A percentile compares a stretch with the other conserved stretches of the same genome.
These are phyloP conservation scores for Claviceps sorghi DNA, from an alignment of 2,329 filamentous ascomycete genomes.

Conservation along the genomic window DNA sequence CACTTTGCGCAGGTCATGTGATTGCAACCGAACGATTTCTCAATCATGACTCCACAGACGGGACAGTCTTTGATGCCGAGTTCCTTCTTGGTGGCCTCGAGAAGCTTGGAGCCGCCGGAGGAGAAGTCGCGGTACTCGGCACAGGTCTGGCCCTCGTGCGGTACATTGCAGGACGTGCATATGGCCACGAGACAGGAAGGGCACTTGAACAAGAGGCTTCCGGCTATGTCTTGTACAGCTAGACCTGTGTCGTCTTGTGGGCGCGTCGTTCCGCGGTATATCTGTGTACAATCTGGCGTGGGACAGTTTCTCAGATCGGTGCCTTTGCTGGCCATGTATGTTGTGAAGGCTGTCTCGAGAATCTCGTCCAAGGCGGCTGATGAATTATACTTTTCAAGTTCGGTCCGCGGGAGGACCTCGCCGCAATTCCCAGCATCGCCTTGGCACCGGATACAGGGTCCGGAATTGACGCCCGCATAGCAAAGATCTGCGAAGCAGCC, in stretches of 20 bases:
- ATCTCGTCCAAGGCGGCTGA: slow-evolving; percentile 20
- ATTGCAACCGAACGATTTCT: slow-evolving; percentile 31
- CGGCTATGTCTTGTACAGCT: not conserved
- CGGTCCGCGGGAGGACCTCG: slow-evolving; percentile 9
- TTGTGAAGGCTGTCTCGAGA: slow-evolving; percentile 21
- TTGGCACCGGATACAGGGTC: slow-evolving; percentile 12
- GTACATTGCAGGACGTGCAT: slow-evolving; percentile 21
- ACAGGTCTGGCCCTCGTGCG: slow-evolving; percentile 21
- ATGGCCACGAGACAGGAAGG: slow-evolving; percentile 19
- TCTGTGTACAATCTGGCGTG: slow-evolving; percentile 26
- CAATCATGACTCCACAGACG: slow-evolving; percentile 23
- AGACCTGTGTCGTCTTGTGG: not conserved
- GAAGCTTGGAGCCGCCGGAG: slow-evolving; percentile 13
- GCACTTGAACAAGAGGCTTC: slow-evolving; percentile 17
- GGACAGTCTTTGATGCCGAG: slow-evolving; percentile 27
- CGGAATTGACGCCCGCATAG: not conserved
- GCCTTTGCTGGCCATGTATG: slow-evolving; percentile 19
- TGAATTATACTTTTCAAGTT: slow-evolving; percentile 17
- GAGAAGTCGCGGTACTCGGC: slow-evolving; percentile 16
- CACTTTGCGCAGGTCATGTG: slow-evolving; percentile 30
- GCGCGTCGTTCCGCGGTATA: slow-evolving; percentile 21
- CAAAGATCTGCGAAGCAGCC: slow-evolving; percentile 25
- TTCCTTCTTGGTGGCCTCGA: slow-evolving; percentile 17
- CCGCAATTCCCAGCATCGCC: slow-evolving; percentile 14
- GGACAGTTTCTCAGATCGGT: slow-evolving; percentile 24